Evolutionary conservation across 2,329 filamentous ascomycete species (phyloP), one percentile per base, ranked within the genome.

Genomic region (Eurotiales sp.): DNA sequence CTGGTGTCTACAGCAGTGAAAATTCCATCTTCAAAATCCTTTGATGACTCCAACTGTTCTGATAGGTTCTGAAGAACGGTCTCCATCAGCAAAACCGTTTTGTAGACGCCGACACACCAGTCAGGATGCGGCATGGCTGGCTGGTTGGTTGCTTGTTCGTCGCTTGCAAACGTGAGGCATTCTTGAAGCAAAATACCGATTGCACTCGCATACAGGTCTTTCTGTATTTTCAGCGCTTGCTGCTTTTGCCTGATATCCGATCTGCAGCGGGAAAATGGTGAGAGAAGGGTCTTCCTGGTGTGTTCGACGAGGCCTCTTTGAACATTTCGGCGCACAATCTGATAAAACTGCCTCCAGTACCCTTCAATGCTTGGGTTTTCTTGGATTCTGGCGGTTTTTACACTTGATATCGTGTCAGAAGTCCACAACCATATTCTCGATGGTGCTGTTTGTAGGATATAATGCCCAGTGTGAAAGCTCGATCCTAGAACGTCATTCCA

Each of bases 111-210:
- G 21, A 36, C 32, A 34, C 14, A 42, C 46, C 46, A 32, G 25
- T 53, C 46, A 12, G 8, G 42, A 36, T 32, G 39, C 27, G 32
- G 23, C 27, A 41, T 22, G 19, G 12, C 17, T 8, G 22, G 15
- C 17, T 43, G 46, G 17, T 50, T 41, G 14, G 45, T 27, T 7
- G 41, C 19, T 30, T 42, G 39, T 37, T 50, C 46, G 29, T 43
- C 22, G 27, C 45, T 36, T 23, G 46, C 42, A 17, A 53, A 45
- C 6, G 46, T 46, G 34, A 53, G 43, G 42, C 46, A 50, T 36
- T 53, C 51, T 19, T 53, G 45, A n/a, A 53, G 42, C 27, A 53
- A n/a, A 30, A 53, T 44, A 21, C 51, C 51, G 30, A 50, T 30
- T n/a, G 46, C 51, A 25, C 46, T 50, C 8, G 51, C 51, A 25